Conservation (phyloP, 2,329 filamentous ascomycete species). For the Capronia epimyces region DNA sequence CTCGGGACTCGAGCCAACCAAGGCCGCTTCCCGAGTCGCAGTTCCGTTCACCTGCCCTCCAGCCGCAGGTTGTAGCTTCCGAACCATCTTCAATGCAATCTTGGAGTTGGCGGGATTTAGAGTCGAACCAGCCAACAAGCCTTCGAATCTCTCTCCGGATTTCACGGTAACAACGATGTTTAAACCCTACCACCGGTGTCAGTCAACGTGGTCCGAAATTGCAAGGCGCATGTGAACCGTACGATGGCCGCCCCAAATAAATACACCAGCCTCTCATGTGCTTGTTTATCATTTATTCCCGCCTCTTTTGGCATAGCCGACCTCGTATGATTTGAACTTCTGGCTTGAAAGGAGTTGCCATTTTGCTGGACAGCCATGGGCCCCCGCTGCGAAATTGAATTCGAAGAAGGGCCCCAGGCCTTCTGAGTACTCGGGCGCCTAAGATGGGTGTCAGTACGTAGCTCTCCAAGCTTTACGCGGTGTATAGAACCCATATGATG, state of each 20-base stretch:
- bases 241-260: slow-evolving; percentile 56
- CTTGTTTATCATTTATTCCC: slow-evolving; percentile 52
- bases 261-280: slow-evolving; percentile 56
- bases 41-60: slow-evolving; percentile 40
- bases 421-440: slow-evolving; percentile 39
- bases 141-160: slow-evolving; percentile 56
- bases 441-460: slow-evolving; percentile 3
- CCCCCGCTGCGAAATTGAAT: slow-evolving; percentile 56
- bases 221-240: slow-evolving; percentile 33
- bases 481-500: not conserved
- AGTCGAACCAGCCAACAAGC: slow-evolving; percentile 55
- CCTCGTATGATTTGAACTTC: slow-evolving; percentile 37
- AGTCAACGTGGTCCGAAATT: slow-evolving; percentile 1
- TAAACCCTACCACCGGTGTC: slow-evolving; percentile 45
- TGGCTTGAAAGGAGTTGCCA: slow-evolving; percentile 46
- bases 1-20: slow-evolving; percentile 41
- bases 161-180: slow-evolving; percentile 53
- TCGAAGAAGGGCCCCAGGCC: slow-evolving; percentile 57
- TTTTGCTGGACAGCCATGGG: slow-evolving; percentile 48
- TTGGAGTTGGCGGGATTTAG: slow-evolving; percentile 49
- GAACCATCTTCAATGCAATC: slow-evolving; percentile 62
- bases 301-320: slow-evolving; percentile 41
- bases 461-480: not conserved
- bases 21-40: slow-evolving; percentile 37
- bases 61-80: slow-evolving; percentile 42